Base-by-base conservation (phyloP, 2,329 filamentous ascomycete species). In the Aurifilum marmelostoma region DNA sequence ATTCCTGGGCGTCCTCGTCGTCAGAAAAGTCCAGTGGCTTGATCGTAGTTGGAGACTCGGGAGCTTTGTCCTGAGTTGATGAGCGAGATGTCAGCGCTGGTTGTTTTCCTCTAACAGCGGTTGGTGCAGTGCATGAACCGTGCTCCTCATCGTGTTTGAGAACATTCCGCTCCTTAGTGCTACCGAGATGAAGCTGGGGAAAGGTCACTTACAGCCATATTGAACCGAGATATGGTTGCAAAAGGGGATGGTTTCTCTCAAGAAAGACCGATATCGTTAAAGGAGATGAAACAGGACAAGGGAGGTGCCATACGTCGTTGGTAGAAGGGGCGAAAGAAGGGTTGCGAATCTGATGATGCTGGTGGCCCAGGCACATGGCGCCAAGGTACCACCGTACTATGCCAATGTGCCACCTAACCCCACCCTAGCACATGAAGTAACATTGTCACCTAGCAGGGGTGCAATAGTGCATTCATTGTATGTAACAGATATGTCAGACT, bases 11-110 rank as follows among this genome's bases (percentile, higher is more conserved):
- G 75, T 91, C 90, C 75, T 91, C 90, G 75, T 92, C 89, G 81
- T 92, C 90, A 76, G 91, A 89, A 82, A 91, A 85, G 71, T 91
- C 89, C 76, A 91, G 83, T 9, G 89, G 88, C 74, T 84, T 82
- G 66, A 84, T 88, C 59, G 89, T 91, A 14, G 89, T 91, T 12
- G 89, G 89, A 61, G 89, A 91, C 79, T 91, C 89, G 50, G 88
- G 85, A 39, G 66, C 58, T 66, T 71, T 71, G 65, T 70, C 68
- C 68, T 71, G 59, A 14, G 43, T 16, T 47, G 29, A 52, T 52
- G 60, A 7, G 39, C n/a, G 32, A 39, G 41, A 41, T 41, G 47
- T 71, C 61, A 71, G 63, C 56, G 21, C 29, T 63, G 50, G 67
- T 60, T 27, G n/a, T 62, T 29, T 34, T 47, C 58, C 16, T 62